Evolutionary conservation across 1,284 basidiomycete species (phyloP), one percentile per base, ranked within the genome.

Genomic region (Microbotryomycetes sp.): DNA sequence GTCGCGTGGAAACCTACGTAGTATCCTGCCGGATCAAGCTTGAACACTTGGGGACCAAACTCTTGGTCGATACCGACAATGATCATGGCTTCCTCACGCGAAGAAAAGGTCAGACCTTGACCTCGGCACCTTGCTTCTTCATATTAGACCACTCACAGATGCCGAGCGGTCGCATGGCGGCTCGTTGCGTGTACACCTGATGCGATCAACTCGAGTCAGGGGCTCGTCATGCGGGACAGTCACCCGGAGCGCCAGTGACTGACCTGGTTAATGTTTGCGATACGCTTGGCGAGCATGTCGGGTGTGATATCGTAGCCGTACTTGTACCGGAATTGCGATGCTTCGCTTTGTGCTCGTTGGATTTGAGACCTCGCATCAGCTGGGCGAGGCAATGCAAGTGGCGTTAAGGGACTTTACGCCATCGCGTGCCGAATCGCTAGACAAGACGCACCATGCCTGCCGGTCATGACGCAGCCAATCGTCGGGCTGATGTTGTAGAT

Each of bases 1-100:
- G 94, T 96, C 23, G 94, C 96, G 70, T 97, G 91, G 81, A 94
- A 98, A 1, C 96, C 96, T 49, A 97, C 90, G 75, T 92, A 99
- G 79, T 96, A 97, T 3, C 96, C 96, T 1, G 96, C 96, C 5
- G 96, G 96, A 75, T 99, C 96, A 61, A 98, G 85, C 78, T 97
- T 97, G 83, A 97, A 98, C 71, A 89, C 84, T 77, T 97, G 94
- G 15, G 96, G 93, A 50, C 77, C 77, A 54, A 82, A 81, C 75
- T 97, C 91, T 24, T 86, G 81, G 76, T 98, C 96, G 60, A 87
- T 82, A 2, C 96, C 96, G 71, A 98, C 92, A 67, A 98, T 79
- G 66, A 97, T 89, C 92, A 97, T 97, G 4, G 90, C 91, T 94
- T 54, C 13, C 54, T 7, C 13, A 56, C 23, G 3, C 11, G n/a